Percentiles rank a stretch among this genome's conserved stretches.
These are phyloP conservation scores for Penicillium sp. DNA, from an alignment of 2,329 filamentous ascomycete genomes.

Conservation along the genomic window DNA sequence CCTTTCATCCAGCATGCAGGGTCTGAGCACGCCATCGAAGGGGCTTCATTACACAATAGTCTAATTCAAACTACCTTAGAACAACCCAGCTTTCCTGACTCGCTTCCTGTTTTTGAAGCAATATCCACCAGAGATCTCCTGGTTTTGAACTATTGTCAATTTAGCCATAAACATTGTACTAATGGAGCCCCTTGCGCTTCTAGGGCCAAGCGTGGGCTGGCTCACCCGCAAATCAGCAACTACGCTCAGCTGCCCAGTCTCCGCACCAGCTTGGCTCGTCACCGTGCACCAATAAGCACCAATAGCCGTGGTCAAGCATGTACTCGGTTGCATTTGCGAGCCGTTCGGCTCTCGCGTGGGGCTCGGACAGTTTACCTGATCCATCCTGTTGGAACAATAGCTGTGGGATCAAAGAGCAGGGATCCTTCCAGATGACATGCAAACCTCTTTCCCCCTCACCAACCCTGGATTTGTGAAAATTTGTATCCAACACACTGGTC, in stretches of 20 bases:
- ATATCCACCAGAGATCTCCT: too few species aligned
- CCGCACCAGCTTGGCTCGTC: not conserved
- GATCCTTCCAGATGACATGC: not conserved
- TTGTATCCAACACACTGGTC: not conserved
- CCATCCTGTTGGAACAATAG: not conserved
- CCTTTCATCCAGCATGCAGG: too few species aligned
- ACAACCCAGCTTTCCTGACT: too few species aligned
- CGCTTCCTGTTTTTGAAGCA: too few species aligned
- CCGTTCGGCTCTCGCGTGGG: slow-evolving; percentile 16
- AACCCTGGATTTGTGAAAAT: not conserved
- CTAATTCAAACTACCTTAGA: not conserved
- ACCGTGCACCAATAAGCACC: not conserved
- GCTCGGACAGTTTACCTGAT: not conserved
- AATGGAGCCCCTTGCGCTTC: not conserved
- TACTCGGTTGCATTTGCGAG: slow-evolving; percentile 5
- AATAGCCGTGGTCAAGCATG: not conserved
- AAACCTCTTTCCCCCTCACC: not conserved
- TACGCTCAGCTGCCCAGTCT: not conserved
- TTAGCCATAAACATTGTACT: not conserved
- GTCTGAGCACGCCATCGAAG: too few species aligned
- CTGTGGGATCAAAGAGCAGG: not conserved
- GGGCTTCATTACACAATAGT: too few species aligned
- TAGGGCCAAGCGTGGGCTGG: not conserved
- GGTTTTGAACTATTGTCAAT: too few species aligned
- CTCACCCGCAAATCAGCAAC: not conserved